A percentile compares a stretch with the other conserved stretches of the same genome.
phyloP scores from a whole-genome alignment of 345 rosid genomes.

The Citrus australasica region DNA sequence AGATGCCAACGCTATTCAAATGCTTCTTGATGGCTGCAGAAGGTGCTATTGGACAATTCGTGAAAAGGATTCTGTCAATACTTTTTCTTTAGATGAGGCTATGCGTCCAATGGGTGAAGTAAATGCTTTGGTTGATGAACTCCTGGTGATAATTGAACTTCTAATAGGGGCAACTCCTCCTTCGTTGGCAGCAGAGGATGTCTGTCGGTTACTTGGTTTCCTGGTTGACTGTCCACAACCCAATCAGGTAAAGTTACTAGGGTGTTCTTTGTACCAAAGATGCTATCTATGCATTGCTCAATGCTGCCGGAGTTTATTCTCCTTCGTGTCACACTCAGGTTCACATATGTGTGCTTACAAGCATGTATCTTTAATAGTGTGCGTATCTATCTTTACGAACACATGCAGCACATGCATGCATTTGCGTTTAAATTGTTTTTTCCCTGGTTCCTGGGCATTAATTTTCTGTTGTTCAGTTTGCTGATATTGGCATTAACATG shows the following conservation, averaged over 20 bases:
- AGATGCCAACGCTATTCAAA: slow-evolving; percentile 94
- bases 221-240: slow-evolving; percentile 96
- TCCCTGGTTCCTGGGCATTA: neutral
- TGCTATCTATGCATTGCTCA: neutral
- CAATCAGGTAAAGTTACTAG: slow-evolving; percentile 63
- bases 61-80: slow-evolving; percentile 74
- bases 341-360: neutral
- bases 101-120: slow-evolving; percentile 86
- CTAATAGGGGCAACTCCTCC: slow-evolving; percentile 84
- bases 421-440: neutral
- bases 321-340: neutral
- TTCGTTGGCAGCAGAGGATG: slow-evolving; percentile 72
- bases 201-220: slow-evolving; percentile 85
- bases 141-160: slow-evolving; percentile 96
- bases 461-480: neutral
- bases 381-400: neutral
- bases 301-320: neutral
- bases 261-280: neutral
- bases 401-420: neutral
- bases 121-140: slow-evolving; percentile 98
- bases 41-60: slow-evolving; percentile 91
- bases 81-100: slow-evolving; percentile 56
- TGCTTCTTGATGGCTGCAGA: slow-evolving; percentile 99
- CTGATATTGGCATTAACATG: neutral
- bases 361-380: neutral